These are phyloP conservation scores for Penicillium paxilli DNA, from an alignment of 495 filamentous ascomycete species.

Conservation along the genomic window DNA sequence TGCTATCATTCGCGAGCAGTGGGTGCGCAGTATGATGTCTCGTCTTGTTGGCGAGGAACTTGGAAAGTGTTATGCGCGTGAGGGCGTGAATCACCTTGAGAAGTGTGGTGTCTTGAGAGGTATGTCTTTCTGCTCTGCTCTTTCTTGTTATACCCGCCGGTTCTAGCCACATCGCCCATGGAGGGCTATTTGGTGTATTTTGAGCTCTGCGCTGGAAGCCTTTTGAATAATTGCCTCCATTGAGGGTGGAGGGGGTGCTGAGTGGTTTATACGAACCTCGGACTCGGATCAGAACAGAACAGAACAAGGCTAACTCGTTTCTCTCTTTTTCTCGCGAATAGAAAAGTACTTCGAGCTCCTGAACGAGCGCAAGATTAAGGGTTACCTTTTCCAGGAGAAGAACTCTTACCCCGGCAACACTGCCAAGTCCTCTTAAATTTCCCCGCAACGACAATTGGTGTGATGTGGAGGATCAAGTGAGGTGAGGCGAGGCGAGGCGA, in stretches of 20 bases:
- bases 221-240: no score
- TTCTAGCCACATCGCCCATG: no score
- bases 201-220: no score
- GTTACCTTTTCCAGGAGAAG: conserved; percentile 90
- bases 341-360: conserved; percentile 93
- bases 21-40: conserved; percentile 97
- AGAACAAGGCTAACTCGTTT: not conserved
- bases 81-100: conserved; percentile 96
- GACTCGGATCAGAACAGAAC: not conserved
- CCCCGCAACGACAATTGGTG: not conserved
- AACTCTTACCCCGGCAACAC: conserved; percentile 60
- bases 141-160: no score
- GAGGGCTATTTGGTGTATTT: no score
- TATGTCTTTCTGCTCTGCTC: conserved; percentile 36
- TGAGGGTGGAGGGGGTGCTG: no score
- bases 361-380: conserved; percentile 78
- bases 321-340: conserved; percentile 30
- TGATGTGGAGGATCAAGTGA: no score
- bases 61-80: conserved; percentile 90
- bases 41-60: conserved; percentile 90
- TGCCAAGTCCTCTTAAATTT: conserved; percentile 11
- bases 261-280: no score
- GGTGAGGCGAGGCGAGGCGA: not conserved
- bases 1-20: conserved; percentile 92
- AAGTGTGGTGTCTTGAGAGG: conserved; percentile 92